Percentiles rank a stretch among this genome's conserved stretches.
Conservation (phyloP, 352 stramenopile species). For the Phytopythium aichiense region DNA sequence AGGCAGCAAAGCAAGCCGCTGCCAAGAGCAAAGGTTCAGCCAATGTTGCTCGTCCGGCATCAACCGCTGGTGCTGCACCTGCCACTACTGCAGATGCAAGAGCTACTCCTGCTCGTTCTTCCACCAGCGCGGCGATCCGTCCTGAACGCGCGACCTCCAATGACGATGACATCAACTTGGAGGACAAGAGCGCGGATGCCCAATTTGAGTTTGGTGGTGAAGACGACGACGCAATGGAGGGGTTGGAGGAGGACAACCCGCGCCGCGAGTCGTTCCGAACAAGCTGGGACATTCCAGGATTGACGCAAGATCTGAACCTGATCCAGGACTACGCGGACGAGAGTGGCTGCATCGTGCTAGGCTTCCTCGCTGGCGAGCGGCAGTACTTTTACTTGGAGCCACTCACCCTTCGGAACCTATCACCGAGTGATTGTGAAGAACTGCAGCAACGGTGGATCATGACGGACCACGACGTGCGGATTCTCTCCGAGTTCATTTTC, state of each 20-base stretch:
- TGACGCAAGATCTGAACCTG: constrained; percentile 65
- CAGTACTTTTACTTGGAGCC: constrained; percentile 81
- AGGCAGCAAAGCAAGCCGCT: background rate
- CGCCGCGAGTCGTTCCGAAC: constrained; percentile 49
- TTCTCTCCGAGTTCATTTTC: constrained; percentile 29
- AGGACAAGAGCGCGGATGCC: background rate
- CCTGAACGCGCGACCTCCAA: background rate
- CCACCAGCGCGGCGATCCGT: background rate
- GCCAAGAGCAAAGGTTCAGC: background rate
- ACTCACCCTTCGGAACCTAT: constrained; percentile 18
- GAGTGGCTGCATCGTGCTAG: constrained; percentile 55
- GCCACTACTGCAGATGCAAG: background rate
- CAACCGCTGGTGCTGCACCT: background rate
- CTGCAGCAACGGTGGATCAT: constrained; percentile 11
- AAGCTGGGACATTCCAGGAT: constrained; percentile 49
- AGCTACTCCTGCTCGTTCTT: background rate
- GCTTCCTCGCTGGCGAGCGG: constrained; percentile 52
- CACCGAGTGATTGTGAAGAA: constrained; percentile 8
- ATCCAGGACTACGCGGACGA: constrained; percentile 75
- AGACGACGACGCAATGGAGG: constrained; percentile 3
- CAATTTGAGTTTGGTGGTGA: constrained; percentile 5
- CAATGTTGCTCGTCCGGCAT: background rate
- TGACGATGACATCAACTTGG: background rate
- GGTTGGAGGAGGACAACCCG: constrained; percentile 8
- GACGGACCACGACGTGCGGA: constrained; percentile 31